These are phyloP conservation scores for Tylopilus sp. DNA, from an alignment of 768 basidiomycete genomes.

Conservation along the genomic window DNA sequence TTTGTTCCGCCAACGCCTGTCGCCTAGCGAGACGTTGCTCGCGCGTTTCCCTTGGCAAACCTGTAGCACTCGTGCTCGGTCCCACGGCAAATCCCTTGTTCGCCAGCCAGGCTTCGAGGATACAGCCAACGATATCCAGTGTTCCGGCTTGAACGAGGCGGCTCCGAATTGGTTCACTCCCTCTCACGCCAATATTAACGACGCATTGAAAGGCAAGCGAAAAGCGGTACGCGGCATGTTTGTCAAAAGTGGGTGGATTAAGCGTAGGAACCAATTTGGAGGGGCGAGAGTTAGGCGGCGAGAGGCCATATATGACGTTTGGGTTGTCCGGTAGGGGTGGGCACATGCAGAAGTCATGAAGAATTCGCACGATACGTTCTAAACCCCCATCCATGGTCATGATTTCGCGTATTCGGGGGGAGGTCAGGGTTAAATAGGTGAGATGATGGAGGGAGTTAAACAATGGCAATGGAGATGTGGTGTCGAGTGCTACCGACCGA, in stretches of 20 bases:
- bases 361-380: conserved; percentile 89
- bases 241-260: conserved; percentile 70
- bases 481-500: conserved; percentile 42
- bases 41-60: conserved; percentile 67
- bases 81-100: conserved; percentile 85
- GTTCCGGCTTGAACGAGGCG: conserved; percentile 94
- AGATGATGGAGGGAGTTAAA: conserved; percentile 96
- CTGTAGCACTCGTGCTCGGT: conserved; percentile 73
- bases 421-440: conserved; percentile 94
- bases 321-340: conserved; percentile 82
- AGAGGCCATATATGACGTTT: conserved; percentile 71
- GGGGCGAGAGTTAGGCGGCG: conserved; percentile 57
- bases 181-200: conserved; percentile 94
- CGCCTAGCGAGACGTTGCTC: conserved; percentile 68
- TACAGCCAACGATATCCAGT: conserved; percentile 88
- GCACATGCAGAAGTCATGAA: conserved; percentile 82
- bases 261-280: conserved; percentile 56
- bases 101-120: conserved; percentile 90
- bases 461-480: conserved; percentile 59
- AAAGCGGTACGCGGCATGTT: conserved; percentile 84
- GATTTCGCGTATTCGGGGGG: conserved; percentile 96
- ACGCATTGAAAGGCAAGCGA: conserved; percentile 95
- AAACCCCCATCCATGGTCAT: conserved; percentile 98
- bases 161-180: conserved; percentile 87
- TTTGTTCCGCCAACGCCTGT: conserved; percentile 50